Evolutionary conservation across 2,329 filamentous ascomycete species (phyloP), one percentile per base, ranked within the genome.

Genomic region (Furcasterigmium sp.): DNA sequence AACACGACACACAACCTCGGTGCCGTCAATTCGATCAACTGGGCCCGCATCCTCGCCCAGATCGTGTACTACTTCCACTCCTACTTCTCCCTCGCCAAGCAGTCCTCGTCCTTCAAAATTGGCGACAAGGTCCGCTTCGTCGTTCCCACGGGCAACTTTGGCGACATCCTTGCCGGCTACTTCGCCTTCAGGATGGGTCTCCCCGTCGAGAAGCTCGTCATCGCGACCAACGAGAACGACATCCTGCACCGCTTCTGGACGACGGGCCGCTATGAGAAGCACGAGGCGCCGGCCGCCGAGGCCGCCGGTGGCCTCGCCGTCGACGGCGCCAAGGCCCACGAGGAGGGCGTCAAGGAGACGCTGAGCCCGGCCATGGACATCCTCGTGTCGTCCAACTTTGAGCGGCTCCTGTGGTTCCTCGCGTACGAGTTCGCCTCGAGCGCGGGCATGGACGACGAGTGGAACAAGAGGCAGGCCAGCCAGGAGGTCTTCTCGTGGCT

Each of bases 291-390:
- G 43, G 79, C 78, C 2, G 57, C 66, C 7, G 73, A 75, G 40
- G 78, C 80, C 1, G 70, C 79, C 51, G 78, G 78, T 29, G 85
- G 85, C 20, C 78, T 91, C 34, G 63, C 76, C 8, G 70, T 78
- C 7, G 76, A 85, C 49, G 80, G 80, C 6, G 72, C 66, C 39
- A 75, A 77, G 54, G 81, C 81, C 8, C 82, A 89, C 25, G 72
- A 80, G 53, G 79, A 81, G 36, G 88, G 87, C 29, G 89, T 91
- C 49, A 91, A 89, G 68, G 91, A 95, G 69, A 98, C 93, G 0
- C 77, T 94, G 41, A 90, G 85, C 54, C 93, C 93, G 0, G 93
- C 93, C 37, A 97, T 98, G 93, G 93, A 98, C 63, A 97, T 97
- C 52, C 75, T 97, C 4, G 91, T 97, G 11, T 91, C 86, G 19